Evolutionary conservation across 163 green algal genomes (phyloP).

Genomic region (Prototheca cutis): DNA sequence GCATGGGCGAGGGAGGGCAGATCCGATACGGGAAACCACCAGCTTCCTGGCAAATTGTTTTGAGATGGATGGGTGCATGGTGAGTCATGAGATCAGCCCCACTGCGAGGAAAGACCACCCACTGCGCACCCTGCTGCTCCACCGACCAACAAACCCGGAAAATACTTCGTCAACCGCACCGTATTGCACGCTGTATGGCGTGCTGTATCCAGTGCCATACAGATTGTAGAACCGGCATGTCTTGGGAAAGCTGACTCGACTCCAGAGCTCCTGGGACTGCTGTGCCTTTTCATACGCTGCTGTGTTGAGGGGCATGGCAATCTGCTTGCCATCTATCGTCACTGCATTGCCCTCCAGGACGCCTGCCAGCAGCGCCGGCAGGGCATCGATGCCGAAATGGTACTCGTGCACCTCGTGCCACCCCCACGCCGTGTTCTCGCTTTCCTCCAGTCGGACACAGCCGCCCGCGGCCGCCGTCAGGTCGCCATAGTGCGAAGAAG

Average conservation of each 20-base stretch:
- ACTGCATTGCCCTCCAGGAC: constrained; percentile 18
- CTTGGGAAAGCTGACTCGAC: constrained; percentile 1
- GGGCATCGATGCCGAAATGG: constrained; percentile 2
- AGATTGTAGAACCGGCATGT: constrained; percentile 21
- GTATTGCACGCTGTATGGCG: constrained; percentile 23
- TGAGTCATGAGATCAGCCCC: too few species aligned
- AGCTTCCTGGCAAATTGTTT: constrained; percentile 4
- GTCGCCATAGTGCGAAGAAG: not conserved
- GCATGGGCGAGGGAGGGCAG: constrained; percentile 4
- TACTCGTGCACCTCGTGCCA: constrained; percentile 10
- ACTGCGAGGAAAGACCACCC: too few species aligned
- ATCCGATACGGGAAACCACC: constrained; percentile 12
- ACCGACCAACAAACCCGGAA: too few species aligned
- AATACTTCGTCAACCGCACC: not conserved
- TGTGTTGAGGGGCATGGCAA: constrained; percentile 17
- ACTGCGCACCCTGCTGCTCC: too few species aligned
- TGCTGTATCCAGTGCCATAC: constrained; percentile 16
- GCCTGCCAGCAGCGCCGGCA: constrained; percentile 5
- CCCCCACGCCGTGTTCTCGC: too few species aligned
- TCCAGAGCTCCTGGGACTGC: constrained; percentile 9
- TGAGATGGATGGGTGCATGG: too few species aligned
- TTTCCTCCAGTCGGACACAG: too few species aligned
- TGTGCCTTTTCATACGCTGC: constrained; percentile 6
- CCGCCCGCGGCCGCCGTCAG: not conserved
- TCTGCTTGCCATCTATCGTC: not conserved